Evolutionary conservation across 2,329 filamentous ascomycete genomes (phyloP), one percentile per base, ranked within the genome.

Genomic region (Penicillium verrucosum): DNA sequence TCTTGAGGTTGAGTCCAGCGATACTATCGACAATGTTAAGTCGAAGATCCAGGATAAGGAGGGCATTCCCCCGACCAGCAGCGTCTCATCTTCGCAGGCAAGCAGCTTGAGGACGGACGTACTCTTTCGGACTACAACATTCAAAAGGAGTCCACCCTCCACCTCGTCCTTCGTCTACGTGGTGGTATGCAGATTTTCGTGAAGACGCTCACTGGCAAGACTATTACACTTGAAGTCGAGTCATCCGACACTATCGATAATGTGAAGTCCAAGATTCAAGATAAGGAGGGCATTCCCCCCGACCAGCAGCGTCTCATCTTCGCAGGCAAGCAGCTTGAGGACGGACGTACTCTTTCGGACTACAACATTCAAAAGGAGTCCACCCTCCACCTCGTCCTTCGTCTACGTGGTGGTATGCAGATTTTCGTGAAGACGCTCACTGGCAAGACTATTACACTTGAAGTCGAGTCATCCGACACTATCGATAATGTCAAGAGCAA

Each of bases 401-500:
- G 88, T 75, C 87, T 92, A 6, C 88, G 89, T 77, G 89, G 89
- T 82, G 89, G 89, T 77, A 90, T 89, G 87, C 83, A 92, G 68
- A 92, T 92, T 65, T 92, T 92, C 65, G 89, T 92, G 71, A 92
- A 91, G 82, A 91, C 88, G 0, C 78, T 93, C 1, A 93, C 89
- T 0, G 86, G 86, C 32, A 88, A 87, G 81, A 88, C 85, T 0
- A 88, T 88, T 64, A 88, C 86, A 2, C 68, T 88, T 36, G 86
- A 88, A 65, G 85, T 88, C 12, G 85, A 88, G 70, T 86, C 83
- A 2, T 18, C 18, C 18, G 85, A 88, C 62, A 88, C 85, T 2
- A 88, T 88, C 61, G 86, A 88, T 72, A 88, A 88, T 64, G 85
- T 88, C 8, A 88, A 89, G 79, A 78, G 74, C 18, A 88, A 89